Evolutionary conservation across 345 rosid species (phyloP), one percentile per base, ranked within the genome.

Genomic region (Populus euphratica): DNA sequence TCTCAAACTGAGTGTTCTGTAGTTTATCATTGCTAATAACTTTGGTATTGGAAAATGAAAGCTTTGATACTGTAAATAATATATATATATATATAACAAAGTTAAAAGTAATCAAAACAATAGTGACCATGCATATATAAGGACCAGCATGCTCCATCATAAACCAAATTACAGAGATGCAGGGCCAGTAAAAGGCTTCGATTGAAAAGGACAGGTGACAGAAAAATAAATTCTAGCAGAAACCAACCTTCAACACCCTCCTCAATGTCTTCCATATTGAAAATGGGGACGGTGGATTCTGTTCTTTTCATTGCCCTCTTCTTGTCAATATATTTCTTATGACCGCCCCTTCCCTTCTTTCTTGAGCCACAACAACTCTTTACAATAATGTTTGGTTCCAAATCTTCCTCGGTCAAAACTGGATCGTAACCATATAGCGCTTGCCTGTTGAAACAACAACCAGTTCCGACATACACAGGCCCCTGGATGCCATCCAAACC

Each of bases 401-500:
- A 78, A 85, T 96, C 99, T 78, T 89, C 99, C 79, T 94, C 98
- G 0, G 99, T 89, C 84, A 96, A 88, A 77, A 96, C 92, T 52
- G 99, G 99, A 83, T 96, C 99, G 81, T 96, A 96, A 56, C 99
- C 99, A 85, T 96, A 96, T 29, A 96, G 81, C 50, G 99, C 98
- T 85, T 96, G 97, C 88, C 99, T 92, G 78, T 96, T 94, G 87
- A 96, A 96, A 89, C 99, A 96, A 83, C 92, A 88, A 79, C 99
- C 99, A 68, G 99, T 96, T 78, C 99, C 99, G 83, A 96, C 99
- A 78, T 96, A 96, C 36, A 94, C 98, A 43, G 99, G 99, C 73
- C 99, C 99, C 80, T 96, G 99, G 85, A 96, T 86, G 76, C 98
- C 99, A 69, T 96, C 99, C 62, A 86, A 85, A 78, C 99, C 99